A percentile compares a stretch with the other conserved stretches of the same genome.
These are phyloP conservation scores for Xylaria acuta DNA, from an alignment of 495 filamentous ascomycete genomes.

Conservation along the genomic window DNA sequence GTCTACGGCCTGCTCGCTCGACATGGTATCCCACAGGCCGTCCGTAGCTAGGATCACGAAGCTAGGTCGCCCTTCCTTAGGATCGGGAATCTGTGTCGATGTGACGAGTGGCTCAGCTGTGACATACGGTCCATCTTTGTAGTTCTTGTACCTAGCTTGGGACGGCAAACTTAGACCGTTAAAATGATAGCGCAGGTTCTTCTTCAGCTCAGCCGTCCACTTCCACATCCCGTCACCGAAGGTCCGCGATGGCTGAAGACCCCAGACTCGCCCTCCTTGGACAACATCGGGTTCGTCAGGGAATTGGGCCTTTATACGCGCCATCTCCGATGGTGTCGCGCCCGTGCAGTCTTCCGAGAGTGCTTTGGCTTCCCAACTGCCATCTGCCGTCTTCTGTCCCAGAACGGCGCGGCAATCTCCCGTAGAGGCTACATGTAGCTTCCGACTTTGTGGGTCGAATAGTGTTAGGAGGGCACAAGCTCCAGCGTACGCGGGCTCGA, in stretches of 20 bases:
- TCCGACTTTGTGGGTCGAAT: conserved; percentile 56
- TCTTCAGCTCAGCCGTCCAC: conserved; percentile 58
- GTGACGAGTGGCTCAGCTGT: conserved; percentile 70
- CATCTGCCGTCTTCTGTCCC: conserved; percentile 53
- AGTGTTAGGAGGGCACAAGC: conserved; percentile 66
- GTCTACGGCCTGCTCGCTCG: conserved; percentile 64
- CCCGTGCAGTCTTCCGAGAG: conserved; percentile 68
- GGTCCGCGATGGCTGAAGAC: conserved; percentile 61
- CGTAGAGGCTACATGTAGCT: conserved; percentile 62
- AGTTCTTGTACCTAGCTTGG: conserved; percentile 43
- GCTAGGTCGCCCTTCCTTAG: conserved; percentile 39
- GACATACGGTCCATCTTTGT: conserved; percentile 66
- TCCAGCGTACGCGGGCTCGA: conserved; percentile 57
- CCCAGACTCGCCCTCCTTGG: conserved; percentile 62
- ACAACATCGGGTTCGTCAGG: conserved; percentile 63
- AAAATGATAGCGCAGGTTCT: conserved; percentile 51
- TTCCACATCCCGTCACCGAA: conserved; percentile 73
- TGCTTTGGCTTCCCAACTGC: conserved; percentile 55
- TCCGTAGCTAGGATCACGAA: conserved; percentile 71
- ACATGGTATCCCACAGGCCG: conserved; percentile 68
- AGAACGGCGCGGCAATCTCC: conserved; percentile 68
- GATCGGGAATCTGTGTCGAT: conserved; percentile 54
- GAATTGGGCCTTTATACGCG: conserved; percentile 59
- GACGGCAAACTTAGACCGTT: conserved; percentile 49
- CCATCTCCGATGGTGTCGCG: conserved; percentile 57